phyloP scores from a whole-genome alignment of 2,329 filamentous ascomycete species.

The Fusarium tuaranense region DNA sequence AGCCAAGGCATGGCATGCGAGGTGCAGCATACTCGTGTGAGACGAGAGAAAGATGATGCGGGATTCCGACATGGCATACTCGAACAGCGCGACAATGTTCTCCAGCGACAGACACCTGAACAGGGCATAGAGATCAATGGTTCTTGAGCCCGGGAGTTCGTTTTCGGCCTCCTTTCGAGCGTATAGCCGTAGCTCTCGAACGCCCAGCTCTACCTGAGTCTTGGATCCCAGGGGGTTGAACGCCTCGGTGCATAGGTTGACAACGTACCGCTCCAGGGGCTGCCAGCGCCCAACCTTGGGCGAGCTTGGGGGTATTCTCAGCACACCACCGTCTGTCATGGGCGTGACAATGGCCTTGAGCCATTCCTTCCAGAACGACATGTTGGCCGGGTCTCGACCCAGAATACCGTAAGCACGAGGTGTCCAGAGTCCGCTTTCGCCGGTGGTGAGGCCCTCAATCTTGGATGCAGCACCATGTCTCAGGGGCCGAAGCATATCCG shows the following conservation, averaged over 20 bases:
- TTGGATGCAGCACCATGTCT: conserved; percentile 95
- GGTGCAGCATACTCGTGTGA: conserved; percentile 94
- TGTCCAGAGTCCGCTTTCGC: conserved; percentile 96
- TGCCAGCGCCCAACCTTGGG: conserved; percentile 95
- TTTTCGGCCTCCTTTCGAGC: conserved; percentile 93
- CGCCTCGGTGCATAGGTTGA: conserved; percentile 96
- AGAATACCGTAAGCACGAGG: conserved; percentile 94
- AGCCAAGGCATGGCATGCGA: conserved; percentile 88
- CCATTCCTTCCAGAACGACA: conserved; percentile 99
- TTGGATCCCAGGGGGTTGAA: conserved; percentile 92
- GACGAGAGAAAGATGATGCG: conserved; percentile 97
- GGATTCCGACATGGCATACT: conserved; percentile 92
- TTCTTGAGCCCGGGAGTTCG: conserved; percentile 91
- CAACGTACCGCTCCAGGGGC: conserved; percentile 93
- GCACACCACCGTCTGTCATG: conserved; percentile 88
- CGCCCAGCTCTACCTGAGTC: conserved; percentile 92
- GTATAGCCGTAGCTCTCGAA: conserved; percentile 91
- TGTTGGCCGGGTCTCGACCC: conserved; percentile 84
- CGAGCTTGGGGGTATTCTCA: conserved; percentile 88
- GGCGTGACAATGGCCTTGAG: conserved; percentile 92
- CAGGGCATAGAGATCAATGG: conserved; percentile 90
- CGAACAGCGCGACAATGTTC: conserved; percentile 92
- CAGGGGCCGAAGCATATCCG: conserved; percentile 91
- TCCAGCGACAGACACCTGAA: conserved; percentile 91
- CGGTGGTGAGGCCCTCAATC: conserved; percentile 95